These are phyloP conservation scores for Aspergillus aculeatus DNA, from an alignment of 2,329 filamentous ascomycete species.

Conservation along the genomic window DNA sequence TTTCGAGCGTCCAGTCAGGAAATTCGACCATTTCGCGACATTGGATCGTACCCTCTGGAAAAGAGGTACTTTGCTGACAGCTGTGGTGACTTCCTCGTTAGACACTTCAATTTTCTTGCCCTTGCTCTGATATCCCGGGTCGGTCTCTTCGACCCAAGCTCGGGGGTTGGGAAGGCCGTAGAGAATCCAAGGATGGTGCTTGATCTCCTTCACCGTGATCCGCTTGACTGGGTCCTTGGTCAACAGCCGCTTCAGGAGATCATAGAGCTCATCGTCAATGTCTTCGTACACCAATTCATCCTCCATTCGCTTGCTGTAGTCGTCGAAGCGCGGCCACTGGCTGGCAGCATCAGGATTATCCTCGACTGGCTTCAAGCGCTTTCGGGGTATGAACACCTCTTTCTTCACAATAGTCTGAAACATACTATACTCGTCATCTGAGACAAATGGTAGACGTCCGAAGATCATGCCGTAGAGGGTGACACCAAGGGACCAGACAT, in stretches of 20 bases:
- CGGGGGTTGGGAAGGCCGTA: constrained; percentile 71
- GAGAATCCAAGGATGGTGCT: constrained; percentile 89
- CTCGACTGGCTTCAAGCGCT: constrained; percentile 72
- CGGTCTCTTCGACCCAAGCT: constrained; percentile 90
- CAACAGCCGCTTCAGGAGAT: constrained; percentile 76
- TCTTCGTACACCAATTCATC: constrained; percentile 82
- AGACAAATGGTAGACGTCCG: constrained; percentile 88
- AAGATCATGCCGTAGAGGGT: constrained; percentile 95
- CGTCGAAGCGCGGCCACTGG: constrained; percentile 53
- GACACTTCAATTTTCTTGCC: constrained; percentile 90
- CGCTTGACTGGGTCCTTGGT: constrained; percentile 85
- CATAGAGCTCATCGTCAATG: constrained; percentile 74
- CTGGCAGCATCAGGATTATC: constrained; percentile 45
- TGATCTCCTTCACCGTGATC: constrained; percentile 87
- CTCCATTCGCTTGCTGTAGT: constrained; percentile 69
- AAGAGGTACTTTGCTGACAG: constrained; percentile 85
- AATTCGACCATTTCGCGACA: constrained; percentile 65
- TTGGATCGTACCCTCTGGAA: constrained; percentile 80
- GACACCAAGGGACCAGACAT: constrained; percentile 95
- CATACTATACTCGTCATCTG: constrained; percentile 86
- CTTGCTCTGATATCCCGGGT: constrained; percentile 73
- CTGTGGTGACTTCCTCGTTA: constrained; percentile 81
- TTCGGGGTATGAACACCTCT: constrained; percentile 83
- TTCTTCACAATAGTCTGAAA: constrained; percentile 89
- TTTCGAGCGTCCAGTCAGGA: constrained; percentile 48